Evolutionary conservation across 2,329 filamentous ascomycete species (phyloP).

Genomic region (Hymenoscyphus fructigenus): DNA sequence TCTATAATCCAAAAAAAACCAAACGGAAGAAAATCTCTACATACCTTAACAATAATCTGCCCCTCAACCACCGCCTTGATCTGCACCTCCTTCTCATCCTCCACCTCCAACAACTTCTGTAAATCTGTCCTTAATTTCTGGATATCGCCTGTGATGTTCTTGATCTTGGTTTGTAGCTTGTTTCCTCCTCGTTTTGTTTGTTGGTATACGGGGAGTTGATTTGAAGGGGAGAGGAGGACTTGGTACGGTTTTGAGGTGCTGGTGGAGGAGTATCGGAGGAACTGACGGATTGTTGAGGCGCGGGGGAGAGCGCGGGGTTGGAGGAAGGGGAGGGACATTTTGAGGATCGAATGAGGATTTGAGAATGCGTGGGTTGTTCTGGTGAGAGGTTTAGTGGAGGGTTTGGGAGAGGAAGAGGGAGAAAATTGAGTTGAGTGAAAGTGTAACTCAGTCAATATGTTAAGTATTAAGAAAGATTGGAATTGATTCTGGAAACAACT

Average conservation of each 20-base stretch:
- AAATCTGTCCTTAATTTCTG: slow-evolving; percentile 64
- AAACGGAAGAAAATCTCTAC: background rate
- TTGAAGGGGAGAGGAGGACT: slow-evolving; percentile 68
- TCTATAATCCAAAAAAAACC: background rate
- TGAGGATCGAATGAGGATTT: slow-evolving; percentile 8
- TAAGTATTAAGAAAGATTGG: background rate
- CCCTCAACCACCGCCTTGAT: slow-evolving; percentile 57
- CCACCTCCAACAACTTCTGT: slow-evolving; percentile 53
- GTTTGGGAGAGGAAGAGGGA: background rate
- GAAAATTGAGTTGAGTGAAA: background rate
- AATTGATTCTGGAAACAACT: background rate
- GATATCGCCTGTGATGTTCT: slow-evolving; percentile 76
- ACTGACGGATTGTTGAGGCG: slow-evolving; percentile 31
- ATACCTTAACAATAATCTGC: slow-evolving; percentile 74
- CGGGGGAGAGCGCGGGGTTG: slow-evolving; percentile 35
- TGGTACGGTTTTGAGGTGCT: slow-evolving; percentile 39
- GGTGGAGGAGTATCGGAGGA: slow-evolving; percentile 26
- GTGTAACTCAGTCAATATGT: background rate
- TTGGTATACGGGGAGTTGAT: slow-evolving; percentile 76
- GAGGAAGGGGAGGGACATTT: slow-evolving; percentile 34
- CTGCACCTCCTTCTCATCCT: slow-evolving; percentile 44
- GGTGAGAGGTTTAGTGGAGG: background rate
- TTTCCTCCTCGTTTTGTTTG: slow-evolving; percentile 74
- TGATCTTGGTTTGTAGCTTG: slow-evolving; percentile 69
- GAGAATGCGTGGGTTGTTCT: background rate